phyloP scores from a whole-genome alignment of 805 yeast genomes.

The Metschnikowia amazonensis region DNA sequence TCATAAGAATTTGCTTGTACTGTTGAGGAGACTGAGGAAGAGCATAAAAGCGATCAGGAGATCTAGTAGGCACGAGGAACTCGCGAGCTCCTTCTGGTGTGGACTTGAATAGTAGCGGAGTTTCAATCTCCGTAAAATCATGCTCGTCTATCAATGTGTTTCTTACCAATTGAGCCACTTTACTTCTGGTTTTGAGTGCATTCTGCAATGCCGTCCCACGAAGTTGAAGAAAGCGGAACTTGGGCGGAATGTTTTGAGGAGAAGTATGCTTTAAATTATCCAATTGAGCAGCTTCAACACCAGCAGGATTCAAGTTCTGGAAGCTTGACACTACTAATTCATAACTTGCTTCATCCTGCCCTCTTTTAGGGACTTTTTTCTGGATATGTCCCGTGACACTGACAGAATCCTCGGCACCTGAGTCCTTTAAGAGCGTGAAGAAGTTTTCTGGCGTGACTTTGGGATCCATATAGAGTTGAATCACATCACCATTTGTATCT shows the following conservation, averaged over 20 bases:
- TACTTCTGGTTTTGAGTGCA: slow-evolving; percentile 53
- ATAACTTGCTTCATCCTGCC: slow-evolving; percentile 29
- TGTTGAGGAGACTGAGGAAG: slow-evolving; percentile 98
- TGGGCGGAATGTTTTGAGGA: slow-evolving; percentile 66
- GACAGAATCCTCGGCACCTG: slow-evolving; percentile 69
- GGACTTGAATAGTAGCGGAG: slow-evolving; percentile 88
- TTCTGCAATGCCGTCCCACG: slow-evolving; percentile 56
- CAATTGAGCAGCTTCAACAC: slow-evolving; percentile 63
- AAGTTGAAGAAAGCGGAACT: slow-evolving; percentile 76
- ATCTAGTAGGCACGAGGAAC: slow-evolving; percentile 87
- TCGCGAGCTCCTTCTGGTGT: slow-evolving; percentile 99
- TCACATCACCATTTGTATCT: slow-evolving; percentile 62
- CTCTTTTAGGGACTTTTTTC: slow-evolving; percentile 24
- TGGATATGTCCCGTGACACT: slow-evolving; percentile 56
- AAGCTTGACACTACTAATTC: slow-evolving; percentile 56
- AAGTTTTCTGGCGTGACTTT: slow-evolving; percentile 41
- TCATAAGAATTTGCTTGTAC: slow-evolving; percentile 91
- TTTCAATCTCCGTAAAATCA: slow-evolving; percentile 78
- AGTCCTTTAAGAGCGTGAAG: slow-evolving; percentile 40
- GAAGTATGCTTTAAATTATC: slow-evolving; percentile 49
- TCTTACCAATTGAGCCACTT: slow-evolving; percentile 48
- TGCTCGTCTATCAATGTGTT: slow-evolving; percentile 33
- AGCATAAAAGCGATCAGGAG: slow-evolving; percentile 64
- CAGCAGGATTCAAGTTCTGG: slow-evolving; percentile 60
- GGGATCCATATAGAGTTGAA: slow-evolving; percentile 47